Base-by-base conservation (phyloP, 345 rosid species). In the Laguncularia racemosa region DNA sequence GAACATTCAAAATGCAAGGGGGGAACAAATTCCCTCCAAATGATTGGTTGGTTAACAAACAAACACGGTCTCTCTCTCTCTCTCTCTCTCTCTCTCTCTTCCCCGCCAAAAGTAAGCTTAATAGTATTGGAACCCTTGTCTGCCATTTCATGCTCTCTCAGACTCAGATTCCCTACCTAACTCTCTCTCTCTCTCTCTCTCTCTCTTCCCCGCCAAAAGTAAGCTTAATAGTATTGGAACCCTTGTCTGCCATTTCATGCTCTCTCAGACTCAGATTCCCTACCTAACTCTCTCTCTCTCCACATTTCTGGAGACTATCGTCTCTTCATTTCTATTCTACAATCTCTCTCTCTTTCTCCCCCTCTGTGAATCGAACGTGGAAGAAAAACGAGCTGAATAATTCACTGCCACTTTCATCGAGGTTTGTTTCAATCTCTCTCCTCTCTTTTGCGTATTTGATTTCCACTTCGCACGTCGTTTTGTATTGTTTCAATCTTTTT, bases 1-100 rank as follows among this genome's bases (percentile, higher is more conserved):
- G 48, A 56, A 59, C 48, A 65, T 65, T 61, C 71, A 74, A 61
- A 71, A 52, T 57, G 56, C 53, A 18, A 20, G 65, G n/a, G 54
- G 55, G 51, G 82, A 74, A 81, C 81, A 76, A 73, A 78, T 86
- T 81, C 90, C 86, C 88, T 81, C 85, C 86, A 79, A 79, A 78
- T 71, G 85, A 79, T 76, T 76, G 81, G 88, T 67, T 76, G 15
- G 1, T 15, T 14, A 16, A 12, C 44, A 64, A 48, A 71, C 58
- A 16, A 55, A 62, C 69, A 59, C 61, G 44, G 50, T 60, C 18
- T 20, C 2, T 49, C 38, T 45, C 59, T 58, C 60, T 38, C 57
- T 54, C 38, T 48, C 28, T 57, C 60, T 40, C 46, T 13, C 43
- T 18, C n/a, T 43, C 51, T 47, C 49, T 46, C 6, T 18, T 58